Evolutionary conservation across 768 basidiomycete species (phyloP), one percentile per base, ranked within the genome.

Genomic region (Russula lepida): DNA sequence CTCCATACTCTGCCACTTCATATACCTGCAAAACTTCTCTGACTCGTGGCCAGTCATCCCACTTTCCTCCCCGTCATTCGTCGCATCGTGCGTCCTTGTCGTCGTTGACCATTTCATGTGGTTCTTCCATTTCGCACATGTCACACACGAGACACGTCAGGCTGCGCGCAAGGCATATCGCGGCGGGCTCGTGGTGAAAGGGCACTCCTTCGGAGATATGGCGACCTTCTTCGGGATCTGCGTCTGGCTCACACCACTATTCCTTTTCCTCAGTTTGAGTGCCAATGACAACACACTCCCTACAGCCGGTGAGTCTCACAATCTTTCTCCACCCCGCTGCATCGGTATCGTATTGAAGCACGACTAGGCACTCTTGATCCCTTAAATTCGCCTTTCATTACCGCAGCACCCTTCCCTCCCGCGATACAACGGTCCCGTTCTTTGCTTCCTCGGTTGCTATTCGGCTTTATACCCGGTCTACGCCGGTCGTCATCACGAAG

Each of bases 281-380:
- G 95, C 97, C 17, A 98, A 98, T 65, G 97, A 99, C 71, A 92
- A 98, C 68, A 92, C 95, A 2, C 79, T 98, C 17, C 97, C 97
- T 6, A 78, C 79, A 11, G 21, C 54, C 9, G 71, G 68, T 39
- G 54, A 65, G 54, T n/a, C 9, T 21, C 8, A 27, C 13, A 13
- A 2, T 65, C 62, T 15, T 73, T 7, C 50, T 65, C 0, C 53
- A 61, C 51, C 58, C 74, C 15, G 73, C 75, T 43, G 23, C 55
- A 23, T 25, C n/a, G n/a, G n/a, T 23, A 15, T 37, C 15, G 32
- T 32, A 63, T 46, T 37, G 27, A 57, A 28, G 4, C 15, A 12
- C 9, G 7, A n/a, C 28, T 35, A 54, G 61, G 47, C 53, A 6
- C 46, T 19, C 27, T 28, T 15, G 55, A 53, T 17, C 1, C 41